phyloP scores from a whole-genome alignment of 2,329 filamentous ascomycete genomes.

The Xylaria sp. region DNA sequence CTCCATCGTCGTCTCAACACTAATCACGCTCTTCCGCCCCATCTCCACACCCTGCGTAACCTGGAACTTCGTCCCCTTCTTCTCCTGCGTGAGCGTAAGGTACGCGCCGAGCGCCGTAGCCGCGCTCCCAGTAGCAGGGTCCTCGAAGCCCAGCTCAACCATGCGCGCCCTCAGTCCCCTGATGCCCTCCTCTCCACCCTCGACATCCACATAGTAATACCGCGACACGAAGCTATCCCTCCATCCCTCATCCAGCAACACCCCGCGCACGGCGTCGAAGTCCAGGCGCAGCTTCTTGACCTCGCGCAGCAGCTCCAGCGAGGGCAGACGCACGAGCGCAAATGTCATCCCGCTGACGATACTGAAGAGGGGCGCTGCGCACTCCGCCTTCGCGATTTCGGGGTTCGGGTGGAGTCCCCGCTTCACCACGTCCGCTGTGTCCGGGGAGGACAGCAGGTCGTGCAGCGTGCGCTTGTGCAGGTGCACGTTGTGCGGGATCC shows the following conservation, averaged over 20 bases:
- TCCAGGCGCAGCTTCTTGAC: slow-evolving; percentile 51
- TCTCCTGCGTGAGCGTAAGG: slow-evolving; percentile 58
- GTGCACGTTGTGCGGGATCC: slow-evolving; percentile 75
- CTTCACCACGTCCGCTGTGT: not conserved
- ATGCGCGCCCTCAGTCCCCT: slow-evolving; percentile 67
- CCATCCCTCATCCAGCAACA: slow-evolving; percentile 67
- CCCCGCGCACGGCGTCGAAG: slow-evolving; percentile 45
- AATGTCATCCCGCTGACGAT: slow-evolving; percentile 82
- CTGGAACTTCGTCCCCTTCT: slow-evolving; percentile 54
- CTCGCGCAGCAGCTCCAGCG: slow-evolving; percentile 66
- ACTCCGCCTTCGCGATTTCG: slow-evolving; percentile 45
- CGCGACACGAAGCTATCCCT: slow-evolving; percentile 61
- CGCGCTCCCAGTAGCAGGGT: slow-evolving; percentile 72
- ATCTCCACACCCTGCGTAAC: slow-evolving; percentile 76
- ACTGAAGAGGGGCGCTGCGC: slow-evolving; percentile 62
- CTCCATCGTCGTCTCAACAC: slow-evolving; percentile 56
- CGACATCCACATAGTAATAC: slow-evolving; percentile 68
- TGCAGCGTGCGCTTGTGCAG: slow-evolving; percentile 62
- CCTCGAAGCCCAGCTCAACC: slow-evolving; percentile 63
- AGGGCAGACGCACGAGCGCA: slow-evolving; percentile 70
- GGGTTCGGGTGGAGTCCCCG: slow-evolving; percentile 41
- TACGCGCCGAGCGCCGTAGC: slow-evolving; percentile 67
- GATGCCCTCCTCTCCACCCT: not conserved
- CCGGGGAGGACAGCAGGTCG: slow-evolving; percentile 42
- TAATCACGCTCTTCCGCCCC: slow-evolving; percentile 66